Conservation (phyloP, 2,329 filamentous ascomycete genomes). For the Pezicula neosporulosa region DNA sequence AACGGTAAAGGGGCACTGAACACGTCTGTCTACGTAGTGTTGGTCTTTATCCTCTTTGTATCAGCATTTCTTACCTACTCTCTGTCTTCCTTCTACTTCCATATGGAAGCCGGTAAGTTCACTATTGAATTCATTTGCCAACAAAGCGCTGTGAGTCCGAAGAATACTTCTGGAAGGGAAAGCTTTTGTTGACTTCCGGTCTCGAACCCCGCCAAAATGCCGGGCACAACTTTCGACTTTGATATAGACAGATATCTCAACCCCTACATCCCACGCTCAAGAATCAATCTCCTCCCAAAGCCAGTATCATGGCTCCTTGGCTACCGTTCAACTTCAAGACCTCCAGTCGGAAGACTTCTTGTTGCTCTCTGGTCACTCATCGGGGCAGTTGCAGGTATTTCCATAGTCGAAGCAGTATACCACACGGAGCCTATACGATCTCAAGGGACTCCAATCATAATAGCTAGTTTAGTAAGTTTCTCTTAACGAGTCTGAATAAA, state of each 20-base stretch:
- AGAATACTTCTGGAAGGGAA: too few species aligned
- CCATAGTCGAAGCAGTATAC: conserved; percentile 55
- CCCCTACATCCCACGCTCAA: conserved; percentile 62
- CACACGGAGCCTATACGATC: conserved; percentile 48
- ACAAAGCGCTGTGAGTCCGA: too few species aligned
- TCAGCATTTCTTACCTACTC: too few species aligned
- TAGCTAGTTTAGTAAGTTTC: conserved; percentile 65
- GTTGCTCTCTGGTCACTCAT: conserved; percentile 61
- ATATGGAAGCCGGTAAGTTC: too few species aligned
- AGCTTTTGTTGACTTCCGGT: neutral
- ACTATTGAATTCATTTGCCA: too few species aligned
- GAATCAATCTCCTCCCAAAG: conserved; percentile 60
- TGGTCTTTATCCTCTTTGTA: too few species aligned
- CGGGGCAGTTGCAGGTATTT: conserved; percentile 59
- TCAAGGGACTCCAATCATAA: conserved; percentile 54
- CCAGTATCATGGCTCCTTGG: conserved; percentile 68
- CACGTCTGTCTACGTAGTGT: too few species aligned
- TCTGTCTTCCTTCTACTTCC: too few species aligned
- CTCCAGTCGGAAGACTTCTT: conserved; percentile 51
- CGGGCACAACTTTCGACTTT: conserved; percentile 36
- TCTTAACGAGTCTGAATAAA: neutral
- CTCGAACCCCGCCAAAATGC: neutral
- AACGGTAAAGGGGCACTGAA: too few species aligned
- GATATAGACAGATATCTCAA: conserved; percentile 78
- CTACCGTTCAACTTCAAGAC: conserved; percentile 40